These are phyloP conservation scores for Geotrichum histeridarum DNA, from an alignment of 1,139 yeast genomes.

Conservation along the genomic window DNA sequence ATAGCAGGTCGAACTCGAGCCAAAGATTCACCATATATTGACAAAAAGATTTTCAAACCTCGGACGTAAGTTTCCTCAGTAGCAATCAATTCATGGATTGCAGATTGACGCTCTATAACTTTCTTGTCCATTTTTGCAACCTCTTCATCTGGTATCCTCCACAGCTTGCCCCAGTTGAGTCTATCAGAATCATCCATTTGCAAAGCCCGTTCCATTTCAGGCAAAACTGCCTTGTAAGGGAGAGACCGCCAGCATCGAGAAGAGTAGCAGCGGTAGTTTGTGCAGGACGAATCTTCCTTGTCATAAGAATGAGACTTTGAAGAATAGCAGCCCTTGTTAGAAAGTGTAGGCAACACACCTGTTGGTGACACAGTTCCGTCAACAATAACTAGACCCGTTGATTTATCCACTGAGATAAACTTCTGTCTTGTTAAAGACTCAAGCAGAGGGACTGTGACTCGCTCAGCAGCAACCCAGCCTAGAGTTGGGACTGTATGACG, in stretches of 20 bases:
- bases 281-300: conserved; percentile 16
- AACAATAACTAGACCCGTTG: conserved; percentile 28
- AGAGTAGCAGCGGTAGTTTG: conserved; percentile 33
- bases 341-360: conserved; percentile 46
- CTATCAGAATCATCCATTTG: conserved; percentile 23
- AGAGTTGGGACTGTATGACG: conserved; percentile 49
- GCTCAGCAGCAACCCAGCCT: conserved; percentile 53
- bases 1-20: conserved; percentile 40
- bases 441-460: conserved; percentile 51
- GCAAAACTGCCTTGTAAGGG: conserved; percentile 30
- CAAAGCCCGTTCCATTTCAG: conserved; percentile 24
- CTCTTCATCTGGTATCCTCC: conserved; percentile 51
- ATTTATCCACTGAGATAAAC: conserved; percentile 43
- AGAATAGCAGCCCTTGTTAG: conserved; percentile 40
- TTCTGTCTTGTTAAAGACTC: conserved; percentile 44
- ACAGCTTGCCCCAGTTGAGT: conserved; percentile 68
- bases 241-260: conserved; percentile 31
- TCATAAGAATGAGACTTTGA: conserved; percentile 30
- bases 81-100: conserved; percentile 68
- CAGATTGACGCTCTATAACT: conserved; percentile 64
- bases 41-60: conserved; percentile 61
- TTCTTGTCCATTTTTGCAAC: conserved; percentile 50
- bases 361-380: conserved; percentile 33
- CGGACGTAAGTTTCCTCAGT: conserved; percentile 72
- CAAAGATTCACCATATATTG: conserved; percentile 49